Evolutionary conservation across 345 rosid genomes (phyloP).

Genomic region (Salix brachista): DNA sequence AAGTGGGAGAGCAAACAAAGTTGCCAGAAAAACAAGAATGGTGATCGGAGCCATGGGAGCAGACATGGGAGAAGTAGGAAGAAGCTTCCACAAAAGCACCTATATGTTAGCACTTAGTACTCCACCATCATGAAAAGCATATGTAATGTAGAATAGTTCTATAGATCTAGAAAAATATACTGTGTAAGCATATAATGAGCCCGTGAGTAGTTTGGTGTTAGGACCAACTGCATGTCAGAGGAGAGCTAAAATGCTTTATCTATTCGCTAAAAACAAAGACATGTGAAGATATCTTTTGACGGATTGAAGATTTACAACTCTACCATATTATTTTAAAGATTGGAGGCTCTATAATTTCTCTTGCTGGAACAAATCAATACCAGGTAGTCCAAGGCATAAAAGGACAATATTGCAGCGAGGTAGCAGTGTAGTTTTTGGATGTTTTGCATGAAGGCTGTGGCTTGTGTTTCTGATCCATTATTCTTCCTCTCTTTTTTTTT

Average conservation of each 20-base stretch:
- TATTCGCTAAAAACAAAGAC: constrained; percentile 74
- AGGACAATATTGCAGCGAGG: neutral
- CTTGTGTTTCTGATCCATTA: constrained; percentile 1
- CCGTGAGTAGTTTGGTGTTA: constrained; percentile 65
- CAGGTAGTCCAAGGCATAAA: neutral
- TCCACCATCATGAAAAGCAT: constrained; percentile 10
- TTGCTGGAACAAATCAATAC: neutral
- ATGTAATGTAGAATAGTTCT: neutral
- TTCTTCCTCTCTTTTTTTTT: neutral
- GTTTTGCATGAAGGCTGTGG: neutral
- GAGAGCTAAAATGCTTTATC: constrained; percentile 23
- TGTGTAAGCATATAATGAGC: constrained; percentile 31
- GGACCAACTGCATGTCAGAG: constrained; percentile 44
- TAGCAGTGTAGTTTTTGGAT: neutral
- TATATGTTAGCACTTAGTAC: neutral
- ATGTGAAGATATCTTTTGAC: constrained; percentile 63
- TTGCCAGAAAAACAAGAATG: constrained; percentile 35
- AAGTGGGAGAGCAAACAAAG: constrained; percentile 29
- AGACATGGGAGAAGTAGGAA: constrained; percentile 29
- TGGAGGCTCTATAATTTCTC: constrained; percentile 8
- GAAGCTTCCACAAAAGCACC: constrained; percentile 34
- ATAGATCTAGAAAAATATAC: constrained; percentile 3
- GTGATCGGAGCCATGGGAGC: constrained; percentile 44
- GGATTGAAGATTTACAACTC: constrained; percentile 9
- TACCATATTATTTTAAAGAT: neutral